These are phyloP conservation scores for Mycena epipterygia DNA, from an alignment of 768 basidiomycete species.

Conservation along the genomic window DNA sequence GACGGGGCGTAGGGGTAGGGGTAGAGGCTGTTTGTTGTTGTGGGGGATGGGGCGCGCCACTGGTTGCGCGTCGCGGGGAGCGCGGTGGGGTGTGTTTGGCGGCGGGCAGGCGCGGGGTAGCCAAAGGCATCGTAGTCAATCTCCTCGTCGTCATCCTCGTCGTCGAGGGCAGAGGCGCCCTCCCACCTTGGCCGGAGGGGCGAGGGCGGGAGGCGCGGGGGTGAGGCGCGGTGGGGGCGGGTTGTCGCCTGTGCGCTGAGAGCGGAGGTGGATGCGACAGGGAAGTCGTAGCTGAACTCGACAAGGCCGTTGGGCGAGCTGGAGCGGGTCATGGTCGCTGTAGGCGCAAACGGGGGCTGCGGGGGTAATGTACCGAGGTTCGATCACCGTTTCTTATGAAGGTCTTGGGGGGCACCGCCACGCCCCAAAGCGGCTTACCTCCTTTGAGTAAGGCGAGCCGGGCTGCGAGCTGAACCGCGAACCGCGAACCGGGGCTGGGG, in stretches of 20 bases:
- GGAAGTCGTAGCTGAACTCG: constrained; percentile 37
- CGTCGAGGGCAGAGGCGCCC: constrained; percentile 12
- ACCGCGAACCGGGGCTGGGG: too few species aligned
- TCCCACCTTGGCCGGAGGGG: constrained; percentile 17
- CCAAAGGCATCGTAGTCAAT: constrained; percentile 17
- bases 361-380: too few species aligned
- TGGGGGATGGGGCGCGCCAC: constrained; percentile 15
- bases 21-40: neutral
- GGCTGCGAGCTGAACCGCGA: too few species aligned
- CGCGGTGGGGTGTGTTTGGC: neutral
- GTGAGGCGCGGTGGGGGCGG: neutral
- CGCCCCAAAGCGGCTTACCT: too few species aligned
- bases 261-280: constrained; percentile 15
- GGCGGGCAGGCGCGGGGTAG: constrained; percentile 19
- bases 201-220: neutral
- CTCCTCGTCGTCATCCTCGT: neutral
- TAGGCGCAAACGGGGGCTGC: too few species aligned
- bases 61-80: constrained; percentile 33
- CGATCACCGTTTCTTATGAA: too few species aligned
- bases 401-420: too few species aligned
- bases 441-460: too few species aligned
- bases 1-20: constrained; percentile 15
- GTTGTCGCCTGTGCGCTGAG: neutral
- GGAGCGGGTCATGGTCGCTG: constrained; percentile 28
- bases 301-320: constrained; percentile 23